These are phyloP conservation scores for Psilocybe azurescens DNA, from an alignment of 768 basidiomycete species.

Conservation along the genomic window DNA sequence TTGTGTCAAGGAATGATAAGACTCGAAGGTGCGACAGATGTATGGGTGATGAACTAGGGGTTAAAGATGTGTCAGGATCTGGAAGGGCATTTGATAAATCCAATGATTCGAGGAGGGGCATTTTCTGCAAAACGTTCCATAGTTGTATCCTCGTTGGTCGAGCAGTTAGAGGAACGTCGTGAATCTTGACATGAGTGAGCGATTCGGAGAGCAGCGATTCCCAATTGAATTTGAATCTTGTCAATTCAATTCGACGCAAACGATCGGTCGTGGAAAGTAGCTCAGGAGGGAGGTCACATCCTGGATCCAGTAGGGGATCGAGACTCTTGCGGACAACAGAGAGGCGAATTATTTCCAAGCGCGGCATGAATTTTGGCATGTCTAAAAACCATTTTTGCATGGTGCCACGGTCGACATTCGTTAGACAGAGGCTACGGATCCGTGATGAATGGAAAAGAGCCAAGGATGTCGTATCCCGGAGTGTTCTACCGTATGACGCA, in stretches of 20 bases:
- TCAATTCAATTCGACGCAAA: slow-evolving; percentile 5
- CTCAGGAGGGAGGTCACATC: neutral
- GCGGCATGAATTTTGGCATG: slow-evolving; percentile 3
- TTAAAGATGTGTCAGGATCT: neutral
- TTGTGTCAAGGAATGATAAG: neutral
- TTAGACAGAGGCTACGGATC: neutral
- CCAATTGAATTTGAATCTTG: slow-evolving; percentile 7
- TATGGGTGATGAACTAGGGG: neutral
- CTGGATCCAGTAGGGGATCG: neutral
- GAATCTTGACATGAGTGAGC: slow-evolving; percentile 1
- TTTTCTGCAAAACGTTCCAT: slow-evolving; percentile 1
- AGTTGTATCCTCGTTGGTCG: slow-evolving; percentile 6
- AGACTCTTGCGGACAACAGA: neutral
- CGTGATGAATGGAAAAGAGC: neutral
- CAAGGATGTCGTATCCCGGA: neutral
- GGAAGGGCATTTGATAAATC: slow-evolving; percentile 6
- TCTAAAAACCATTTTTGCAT: slow-evolving; percentile 6
- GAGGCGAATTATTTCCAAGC: neutral
- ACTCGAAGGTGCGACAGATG: slow-evolving; percentile 8
- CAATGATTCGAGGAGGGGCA: slow-evolving; percentile 7
- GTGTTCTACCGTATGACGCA: neutral
- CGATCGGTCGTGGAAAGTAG: neutral
- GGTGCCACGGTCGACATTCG: neutral
- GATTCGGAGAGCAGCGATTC: slow-evolving; percentile 1
- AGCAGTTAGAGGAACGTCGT: slow-evolving; percentile 2